phyloP scores from a whole-genome alignment of 2,329 filamentous ascomycete species.

The Fusarium sp. region DNA sequence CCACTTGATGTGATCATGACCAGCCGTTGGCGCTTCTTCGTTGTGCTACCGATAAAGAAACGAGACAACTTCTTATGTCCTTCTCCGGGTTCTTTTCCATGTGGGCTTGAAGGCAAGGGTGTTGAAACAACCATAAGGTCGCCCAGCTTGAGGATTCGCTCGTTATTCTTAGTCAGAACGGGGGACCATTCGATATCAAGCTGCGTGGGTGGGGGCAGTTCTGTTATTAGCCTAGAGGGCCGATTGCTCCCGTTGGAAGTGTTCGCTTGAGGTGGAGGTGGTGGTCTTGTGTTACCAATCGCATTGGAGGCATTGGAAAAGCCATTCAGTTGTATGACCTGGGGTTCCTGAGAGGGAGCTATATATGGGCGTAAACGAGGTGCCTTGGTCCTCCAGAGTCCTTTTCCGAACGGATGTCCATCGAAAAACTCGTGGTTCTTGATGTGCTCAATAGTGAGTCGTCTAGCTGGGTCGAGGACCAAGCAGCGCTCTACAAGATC shows the following conservation, averaged over 20 bases:
- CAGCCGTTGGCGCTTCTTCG: constrained; percentile 91
- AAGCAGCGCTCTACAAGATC: constrained; percentile 92
- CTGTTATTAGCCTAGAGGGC: constrained; percentile 88
- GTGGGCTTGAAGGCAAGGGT: constrained; percentile 79
- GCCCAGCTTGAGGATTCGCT: constrained; percentile 93
- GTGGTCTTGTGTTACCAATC: constrained; percentile 50
- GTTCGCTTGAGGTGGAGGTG: constrained; percentile 54
- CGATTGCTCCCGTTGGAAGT: constrained; percentile 64
- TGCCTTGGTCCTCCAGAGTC: constrained; percentile 89
- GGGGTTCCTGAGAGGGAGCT: constrained; percentile 79
- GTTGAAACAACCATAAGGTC: constrained; percentile 88
- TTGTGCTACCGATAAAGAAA: constrained; percentile 91
- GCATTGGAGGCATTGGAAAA: constrained; percentile 52
- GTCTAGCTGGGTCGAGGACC: constrained; percentile 85
- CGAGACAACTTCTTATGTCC: constrained; percentile 89
- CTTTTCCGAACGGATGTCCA: constrained; percentile 84
- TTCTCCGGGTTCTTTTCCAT: constrained; percentile 77
- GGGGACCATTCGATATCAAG: constrained; percentile 99
- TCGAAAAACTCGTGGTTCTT: constrained; percentile 97
- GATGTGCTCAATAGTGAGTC: constrained; percentile 93
- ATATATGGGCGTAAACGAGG: constrained; percentile 88
- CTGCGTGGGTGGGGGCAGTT: constrained; percentile 95
- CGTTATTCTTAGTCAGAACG: constrained; percentile 89
- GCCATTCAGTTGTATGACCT: constrained; percentile 79
- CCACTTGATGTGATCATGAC: constrained; percentile 96